phyloP scores from a whole-genome alignment of 2,329 filamentous ascomycete genomes.

The Monilinia fructigena region DNA sequence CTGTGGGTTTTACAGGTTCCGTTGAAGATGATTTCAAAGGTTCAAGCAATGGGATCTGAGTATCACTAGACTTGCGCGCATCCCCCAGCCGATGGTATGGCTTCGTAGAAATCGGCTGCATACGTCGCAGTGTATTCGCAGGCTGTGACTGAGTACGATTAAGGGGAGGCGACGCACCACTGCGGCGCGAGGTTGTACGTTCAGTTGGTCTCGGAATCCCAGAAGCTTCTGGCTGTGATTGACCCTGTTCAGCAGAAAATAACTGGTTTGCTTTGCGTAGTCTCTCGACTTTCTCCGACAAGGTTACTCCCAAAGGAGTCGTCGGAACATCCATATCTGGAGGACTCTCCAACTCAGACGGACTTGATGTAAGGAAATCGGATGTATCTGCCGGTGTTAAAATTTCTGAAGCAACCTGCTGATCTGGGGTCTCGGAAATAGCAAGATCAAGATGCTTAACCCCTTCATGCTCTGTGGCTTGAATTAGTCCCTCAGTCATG shows the following conservation, averaged over 20 bases:
- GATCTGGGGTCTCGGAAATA: slow-evolving; percentile 37
- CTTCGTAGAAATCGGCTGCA: slow-evolving; percentile 31
- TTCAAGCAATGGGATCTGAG: slow-evolving; percentile 30
- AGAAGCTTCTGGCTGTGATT: slow-evolving; percentile 33
- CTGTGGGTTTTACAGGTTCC: slow-evolving; percentile 36
- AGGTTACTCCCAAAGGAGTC: slow-evolving; percentile 30
- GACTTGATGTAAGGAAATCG: slow-evolving; percentile 20
- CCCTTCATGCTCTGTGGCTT: slow-evolving; percentile 45
- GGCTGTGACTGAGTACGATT: slow-evolving; percentile 41
- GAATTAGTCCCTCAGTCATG: not conserved
- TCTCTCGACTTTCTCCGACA: slow-evolving; percentile 38
- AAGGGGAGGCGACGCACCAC: slow-evolving; percentile 37
- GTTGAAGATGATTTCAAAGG: slow-evolving; percentile 32
- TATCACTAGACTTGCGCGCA: slow-evolving; percentile 27
- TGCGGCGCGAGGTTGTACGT: slow-evolving; percentile 32
- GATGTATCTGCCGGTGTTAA: slow-evolving; percentile 24
- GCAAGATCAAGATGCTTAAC: slow-evolving; percentile 63
- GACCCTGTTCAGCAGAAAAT: slow-evolving; percentile 24
- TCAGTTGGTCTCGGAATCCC: slow-evolving; percentile 39
- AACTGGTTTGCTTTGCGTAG: slow-evolving; percentile 32
- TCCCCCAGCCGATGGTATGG: slow-evolving; percentile 30
- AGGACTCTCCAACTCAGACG: slow-evolving; percentile 5
- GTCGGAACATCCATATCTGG: slow-evolving; percentile 16
- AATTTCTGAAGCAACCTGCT: slow-evolving; percentile 25
- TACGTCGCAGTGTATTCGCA: slow-evolving; percentile 37